Conservation (phyloP, 1,139 yeast genomes). For the Candida sp. region DNA sequence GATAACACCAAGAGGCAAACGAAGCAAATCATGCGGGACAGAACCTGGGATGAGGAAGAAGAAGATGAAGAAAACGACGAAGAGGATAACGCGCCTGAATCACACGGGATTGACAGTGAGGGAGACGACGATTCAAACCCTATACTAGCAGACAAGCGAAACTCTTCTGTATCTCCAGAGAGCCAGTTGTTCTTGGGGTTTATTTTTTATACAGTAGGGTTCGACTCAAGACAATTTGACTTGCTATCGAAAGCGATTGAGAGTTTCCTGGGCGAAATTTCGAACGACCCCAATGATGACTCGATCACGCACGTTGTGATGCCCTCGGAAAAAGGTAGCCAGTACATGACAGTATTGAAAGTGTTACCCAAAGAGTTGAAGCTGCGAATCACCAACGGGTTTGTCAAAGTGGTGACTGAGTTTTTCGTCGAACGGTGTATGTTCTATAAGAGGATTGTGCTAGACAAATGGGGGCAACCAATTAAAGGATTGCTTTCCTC, state of each 20-base stretch:
- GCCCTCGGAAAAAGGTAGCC: conserved; percentile 40
- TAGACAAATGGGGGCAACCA: conserved; percentile 81
- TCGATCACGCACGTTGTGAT: conserved; percentile 43
- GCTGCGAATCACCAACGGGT: conserved; percentile 24
- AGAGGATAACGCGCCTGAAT: not conserved
- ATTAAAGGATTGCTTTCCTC: conserved; percentile 43
- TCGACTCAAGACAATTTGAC: conserved; percentile 31
- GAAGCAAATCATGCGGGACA: conserved; percentile 22
- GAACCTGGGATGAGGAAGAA: conserved; percentile 33
- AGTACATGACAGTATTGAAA: conserved; percentile 26
- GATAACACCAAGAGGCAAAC: conserved; percentile 25
- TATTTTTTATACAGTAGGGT: conserved; percentile 43
- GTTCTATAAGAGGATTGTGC: conserved; percentile 54
- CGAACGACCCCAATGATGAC: conserved; percentile 22
- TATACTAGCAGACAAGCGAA: not conserved
- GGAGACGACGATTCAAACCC: not conserved
- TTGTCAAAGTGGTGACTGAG: conserved; percentile 60
- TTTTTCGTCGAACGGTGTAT: conserved; percentile 87
- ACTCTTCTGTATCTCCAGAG: conserved; percentile 1
- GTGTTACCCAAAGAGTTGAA: conserved; percentile 26
- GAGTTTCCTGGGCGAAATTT: conserved; percentile 46
- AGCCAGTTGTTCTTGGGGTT: conserved; percentile 35
- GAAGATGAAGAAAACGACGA: conserved; percentile 15
- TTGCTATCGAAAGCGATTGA: conserved; percentile 41
- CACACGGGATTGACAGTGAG: not conserved